Evolutionary conservation across 345 rosid species (phyloP), one percentile per base, ranked within the genome.

Genomic region (Hibiscus syriacus): DNA sequence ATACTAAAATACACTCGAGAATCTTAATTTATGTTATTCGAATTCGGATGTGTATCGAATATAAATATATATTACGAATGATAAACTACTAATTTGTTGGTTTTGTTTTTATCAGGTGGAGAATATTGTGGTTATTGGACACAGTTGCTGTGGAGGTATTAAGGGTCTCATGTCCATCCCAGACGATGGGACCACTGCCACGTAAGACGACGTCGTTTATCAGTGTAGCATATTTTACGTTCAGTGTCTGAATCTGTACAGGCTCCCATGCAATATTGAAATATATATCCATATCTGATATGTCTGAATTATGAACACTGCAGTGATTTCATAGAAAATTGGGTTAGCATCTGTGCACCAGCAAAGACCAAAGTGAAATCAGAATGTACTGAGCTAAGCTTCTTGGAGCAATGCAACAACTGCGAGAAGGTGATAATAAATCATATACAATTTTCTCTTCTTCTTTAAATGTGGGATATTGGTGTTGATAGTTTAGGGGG

Each of bases 101-200:
- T 30, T 57, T 12, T 7, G 55, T 11, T 63, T 66, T 16, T 65
- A 2, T 3, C 76, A 94, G 99, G 99, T 94, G 84, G 93, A 87
- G 86, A 77, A 85, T 61, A 82, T 94, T 69, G 73, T 92, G 46
- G 93, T 94, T 52, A 88, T 94, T 68, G 99, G 99, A 7, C 99
- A 94, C 64, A 94, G 99, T 70, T 77, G 93, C 68, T 94, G 99
- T 72, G 99, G 99, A 23, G 99, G 99, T 59, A 94, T 92, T 55
- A 87, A 88, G 72, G 98, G 97, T 66, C 99, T 94, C 69, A 92
- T 94, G 98, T 72, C 84, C n/a, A 79, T 83, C 69, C 83, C 91
- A 0, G 90, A 86, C 19, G 84, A 83, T 19, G 92, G 87, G 67
- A 34, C 80, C 75, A 76, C 81, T 69, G 6, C 83, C 17, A 84